phyloP scores from a whole-genome alignment of 768 basidiomycete species.

The Epithele typhae region DNA sequence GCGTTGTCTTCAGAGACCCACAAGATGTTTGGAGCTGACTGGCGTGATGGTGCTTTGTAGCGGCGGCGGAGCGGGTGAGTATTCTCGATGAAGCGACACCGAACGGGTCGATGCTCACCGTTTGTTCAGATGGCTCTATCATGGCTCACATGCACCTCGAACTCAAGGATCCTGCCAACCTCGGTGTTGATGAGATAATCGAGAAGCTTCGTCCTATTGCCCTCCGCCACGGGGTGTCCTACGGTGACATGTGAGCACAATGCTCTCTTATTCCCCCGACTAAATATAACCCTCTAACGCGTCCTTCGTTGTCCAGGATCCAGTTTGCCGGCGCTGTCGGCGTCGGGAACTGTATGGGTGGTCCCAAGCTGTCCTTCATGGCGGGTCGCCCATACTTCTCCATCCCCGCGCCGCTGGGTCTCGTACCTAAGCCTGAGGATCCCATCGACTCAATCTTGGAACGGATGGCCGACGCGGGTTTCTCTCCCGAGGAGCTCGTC shows the following conservation, averaged over 20 bases:
- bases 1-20: too few relatives aligned
- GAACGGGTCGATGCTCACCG: constrained; percentile 12
- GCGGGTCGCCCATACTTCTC: constrained; percentile 17
- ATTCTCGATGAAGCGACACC: background rate
- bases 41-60: too few relatives aligned
- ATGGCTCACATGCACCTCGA: constrained; percentile 10
- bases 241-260: constrained; percentile 3
- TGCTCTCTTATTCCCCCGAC: background rate
- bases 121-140: constrained; percentile 9
- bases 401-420: constrained; percentile 16
- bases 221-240: background rate
- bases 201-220: background rate
- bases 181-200: constrained; percentile 6
- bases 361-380: constrained; percentile 18
- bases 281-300: background rate
- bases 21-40: too few relatives aligned
- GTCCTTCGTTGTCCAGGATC: constrained; percentile 16
- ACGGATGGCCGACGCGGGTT: constrained; percentile 16
- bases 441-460: constrained; percentile 19
- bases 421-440: constrained; percentile 22
- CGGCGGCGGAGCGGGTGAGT: too few relatives aligned
- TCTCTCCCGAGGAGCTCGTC: constrained; percentile 12
- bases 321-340: constrained; percentile 25
- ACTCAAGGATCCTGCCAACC: constrained; percentile 6
- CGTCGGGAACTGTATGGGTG: constrained; percentile 19